Evolutionary conservation across 2,329 filamentous ascomycete genomes (phyloP), one percentile per base, ranked within the genome.

Genomic region (Dichotomopilus funicola): DNA sequence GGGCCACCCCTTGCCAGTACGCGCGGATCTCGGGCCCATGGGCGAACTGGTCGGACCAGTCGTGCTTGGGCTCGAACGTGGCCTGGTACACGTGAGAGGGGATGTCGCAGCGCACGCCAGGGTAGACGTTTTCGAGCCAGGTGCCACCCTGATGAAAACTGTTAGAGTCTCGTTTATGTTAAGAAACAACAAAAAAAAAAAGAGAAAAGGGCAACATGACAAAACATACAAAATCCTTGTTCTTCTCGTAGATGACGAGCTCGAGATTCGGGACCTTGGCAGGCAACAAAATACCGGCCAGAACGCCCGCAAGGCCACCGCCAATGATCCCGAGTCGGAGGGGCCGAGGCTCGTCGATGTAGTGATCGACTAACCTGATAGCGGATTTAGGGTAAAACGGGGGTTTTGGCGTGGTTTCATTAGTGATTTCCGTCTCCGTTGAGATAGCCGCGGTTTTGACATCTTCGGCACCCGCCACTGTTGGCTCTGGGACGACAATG

Each of bases 211-310:
- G 4, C 4, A 13, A 42, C 2, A 3, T 1, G 11, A 12, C 1
- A 42, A n/a, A 77, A 38, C 81, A 62, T 71, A 86, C 83, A 64
- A 87, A 77, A 50, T 87, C 83, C 0, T 72, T 64, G 60, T 88
- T 88, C 70, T 88, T 88, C 64, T 88, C 85, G 52, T 81, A 82
- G 40, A 88, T 82, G 0, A 76, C 80, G 56, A 90, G 69, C 45
- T 87, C 72, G 48, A 89, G 78, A 0, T 78, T 78, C 0, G 87
- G 86, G 0, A 90, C 80, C 60, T 90, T 90, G 8, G 73, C 77
- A 0, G 86, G 86, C 0, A 91, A 71, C 7, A 89, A 69, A 6
- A 83, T 75, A 0, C 85, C 87, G 1, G 86, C 81, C 4, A 79
- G 78, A 38, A 87, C 77, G 3, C 85, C 85, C 0, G 81, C 69